Base-by-base conservation (phyloP, 805 yeast species). In the Zygosaccharomyces pseudorouxii region DNA sequence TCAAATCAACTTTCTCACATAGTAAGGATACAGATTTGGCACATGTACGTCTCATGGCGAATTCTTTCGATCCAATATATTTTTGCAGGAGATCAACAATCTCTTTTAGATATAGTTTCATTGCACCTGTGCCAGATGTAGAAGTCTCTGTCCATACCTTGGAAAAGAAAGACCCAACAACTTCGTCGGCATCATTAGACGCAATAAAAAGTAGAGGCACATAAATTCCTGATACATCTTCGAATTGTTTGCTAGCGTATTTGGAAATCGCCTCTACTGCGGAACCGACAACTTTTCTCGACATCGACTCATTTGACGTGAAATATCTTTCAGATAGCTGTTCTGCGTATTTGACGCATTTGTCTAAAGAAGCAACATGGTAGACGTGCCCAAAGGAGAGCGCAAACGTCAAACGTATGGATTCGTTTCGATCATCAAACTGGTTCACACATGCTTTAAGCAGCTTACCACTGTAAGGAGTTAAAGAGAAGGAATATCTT, bases 171-270 rank as follows among this genome's bases (percentile, higher is more conserved):
- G 65, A 65, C 0, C 72, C 58, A 1, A 81, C 80, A 1, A 69
- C 69, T 16, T 71, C 65, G 12, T 71, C 75, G 1, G 74, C 59
- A 60, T 88, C 95, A 58, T 84, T 82, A 53, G 80, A 81, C 1
- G 88, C 97, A 49, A 92, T 70, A 61, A 80, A 92, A 0, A 89
- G 78, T 47, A 92, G 67, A 0, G 98, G 97, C 50, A 90, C 69
- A 51, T 86, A 83, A 1, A 81, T 77, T 14, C 81, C 65, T 0
- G 87, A 76, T 10, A 84, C 76, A 1, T 77, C 66, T 12, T 78
- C 78, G 60, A 89, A 87, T 55, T 71, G 76, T 53, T 84, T 89
- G 4, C 81, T 77, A 0, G 93, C 78, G 61, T 86, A 79, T 51
- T 78, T 80, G 1, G 88, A 74, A 5, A 88, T 77, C 10, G 86